Percentiles rank a stretch among this genome's conserved stretches.
Evolutionary conservation across 78 protist species (phyloP).

Genomic region (Planoprotostelium fungivorum): DNA sequence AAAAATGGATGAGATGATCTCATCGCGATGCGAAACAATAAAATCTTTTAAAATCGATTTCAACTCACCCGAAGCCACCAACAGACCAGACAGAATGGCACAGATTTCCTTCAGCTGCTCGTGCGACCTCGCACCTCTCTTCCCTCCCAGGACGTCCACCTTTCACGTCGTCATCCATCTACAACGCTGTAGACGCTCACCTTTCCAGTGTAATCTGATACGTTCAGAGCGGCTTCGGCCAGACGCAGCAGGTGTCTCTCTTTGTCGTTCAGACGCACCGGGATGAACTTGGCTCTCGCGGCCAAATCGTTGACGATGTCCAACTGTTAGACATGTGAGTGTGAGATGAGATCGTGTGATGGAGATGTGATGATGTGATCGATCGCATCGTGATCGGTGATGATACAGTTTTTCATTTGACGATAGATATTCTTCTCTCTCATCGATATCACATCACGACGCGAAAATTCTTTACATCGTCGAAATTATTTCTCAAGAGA

Average conservation of each 20-base stretch:
- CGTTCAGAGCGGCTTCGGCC: conserved; percentile 76
- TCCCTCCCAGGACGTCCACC: conserved; percentile 23
- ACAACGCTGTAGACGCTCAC: no score
- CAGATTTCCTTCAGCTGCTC: conserved; percentile 71
- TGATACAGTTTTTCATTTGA: no score
- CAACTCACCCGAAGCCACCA: conserved; percentile 65
- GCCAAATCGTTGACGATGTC: neutral
- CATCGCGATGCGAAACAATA: neutral
- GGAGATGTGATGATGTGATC: no score
- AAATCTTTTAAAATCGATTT: neutral
- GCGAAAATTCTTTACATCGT: no score
- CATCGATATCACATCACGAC: no score
- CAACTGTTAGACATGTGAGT: no score
- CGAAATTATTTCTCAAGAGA: no score
- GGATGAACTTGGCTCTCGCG: conserved; percentile 56
- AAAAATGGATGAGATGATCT: neutral
- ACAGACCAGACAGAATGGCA: conserved; percentile 72
- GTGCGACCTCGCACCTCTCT: conserved; percentile 31
- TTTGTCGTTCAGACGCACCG: conserved; percentile 36
- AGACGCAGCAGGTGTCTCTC: conserved; percentile 77
- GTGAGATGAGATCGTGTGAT: no score
- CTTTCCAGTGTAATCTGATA: conserved; percentile 83
- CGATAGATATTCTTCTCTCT: no score
- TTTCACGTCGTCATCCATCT: conserved; percentile 9
- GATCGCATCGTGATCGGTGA: no score